These are phyloP conservation scores for Pyricularia grisea DNA, from an alignment of 2,329 filamentous ascomycete genomes.

Conservation along the genomic window DNA sequence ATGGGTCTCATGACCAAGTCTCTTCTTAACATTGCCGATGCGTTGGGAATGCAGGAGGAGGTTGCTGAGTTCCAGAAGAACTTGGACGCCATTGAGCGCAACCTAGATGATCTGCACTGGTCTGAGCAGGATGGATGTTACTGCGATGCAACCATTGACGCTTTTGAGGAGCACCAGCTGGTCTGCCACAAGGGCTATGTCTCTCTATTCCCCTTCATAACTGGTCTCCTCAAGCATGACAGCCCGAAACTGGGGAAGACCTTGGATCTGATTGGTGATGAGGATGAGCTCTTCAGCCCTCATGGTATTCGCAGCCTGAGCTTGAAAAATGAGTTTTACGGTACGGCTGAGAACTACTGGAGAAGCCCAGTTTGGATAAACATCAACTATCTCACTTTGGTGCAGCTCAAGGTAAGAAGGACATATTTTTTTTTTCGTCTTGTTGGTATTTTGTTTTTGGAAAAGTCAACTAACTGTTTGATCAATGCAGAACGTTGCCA, in stretches of 20 bases:
- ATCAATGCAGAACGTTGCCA: slow-evolving; percentile 50
- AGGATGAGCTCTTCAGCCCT: slow-evolving; percentile 81
- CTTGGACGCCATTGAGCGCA: slow-evolving; percentile 68
- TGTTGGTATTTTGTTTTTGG: neutral
- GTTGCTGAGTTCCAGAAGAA: slow-evolving; percentile 61
- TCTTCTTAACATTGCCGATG: slow-evolving; percentile 69
- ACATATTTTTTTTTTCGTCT: neutral
- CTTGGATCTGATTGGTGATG: slow-evolving; percentile 68
- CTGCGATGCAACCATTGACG: slow-evolving; percentile 92
- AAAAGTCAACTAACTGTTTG: neutral
- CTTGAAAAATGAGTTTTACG: slow-evolving; percentile 73
- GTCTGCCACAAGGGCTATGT: slow-evolving; percentile 98
- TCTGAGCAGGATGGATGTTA: slow-evolving; percentile 69
- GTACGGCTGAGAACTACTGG: slow-evolving; percentile 95
- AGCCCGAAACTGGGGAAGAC: slow-evolving; percentile 66
- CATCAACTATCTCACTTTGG: slow-evolving; percentile 83
- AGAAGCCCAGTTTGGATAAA: slow-evolving; percentile 90
- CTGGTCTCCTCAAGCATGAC: slow-evolving; percentile 66
- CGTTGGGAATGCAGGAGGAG: slow-evolving; percentile 70
- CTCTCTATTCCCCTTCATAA: slow-evolving; percentile 84
- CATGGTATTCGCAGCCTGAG: slow-evolving; percentile 87
- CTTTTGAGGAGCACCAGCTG: slow-evolving; percentile 80
- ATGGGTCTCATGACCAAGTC: slow-evolving; percentile 91
- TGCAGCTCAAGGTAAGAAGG: slow-evolving; percentile 64
- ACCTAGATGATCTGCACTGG: slow-evolving; percentile 94